A percentile compares a stretch with the other conserved stretches of the same genome.
Evolutionary conservation across 768 basidiomycete genomes (phyloP).

Genomic region (Lactifluus volemus): DNA sequence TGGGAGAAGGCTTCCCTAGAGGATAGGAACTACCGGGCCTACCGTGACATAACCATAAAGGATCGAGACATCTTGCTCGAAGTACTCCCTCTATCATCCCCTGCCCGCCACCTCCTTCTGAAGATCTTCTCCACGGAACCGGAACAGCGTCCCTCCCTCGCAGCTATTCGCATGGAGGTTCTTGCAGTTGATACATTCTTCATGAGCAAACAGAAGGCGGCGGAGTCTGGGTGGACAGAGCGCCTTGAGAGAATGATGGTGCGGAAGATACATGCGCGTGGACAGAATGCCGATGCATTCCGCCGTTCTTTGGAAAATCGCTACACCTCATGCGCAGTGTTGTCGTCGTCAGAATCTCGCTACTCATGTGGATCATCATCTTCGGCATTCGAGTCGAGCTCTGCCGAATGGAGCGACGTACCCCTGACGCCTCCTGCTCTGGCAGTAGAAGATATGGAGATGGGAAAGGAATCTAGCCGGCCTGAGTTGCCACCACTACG

Average conservation of each 20-base stretch:
- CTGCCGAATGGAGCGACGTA: background rate
- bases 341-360: background rate
- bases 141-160: slow-evolving; percentile 47
- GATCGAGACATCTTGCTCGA: background rate
- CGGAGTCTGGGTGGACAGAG: background rate
- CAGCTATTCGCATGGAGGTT: slow-evolving; percentile 50
- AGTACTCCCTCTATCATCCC: slow-evolving; percentile 25
- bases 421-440: slow-evolving; percentile 2
- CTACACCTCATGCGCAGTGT: background rate
- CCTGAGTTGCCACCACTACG: background rate
- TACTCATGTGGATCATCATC: background rate
- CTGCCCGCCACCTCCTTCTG: slow-evolving; percentile 37
- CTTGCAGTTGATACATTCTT: slow-evolving; percentile 52
- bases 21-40: background rate
- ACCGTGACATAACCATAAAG: background rate
- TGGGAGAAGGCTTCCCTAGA: background rate
- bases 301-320: background rate
- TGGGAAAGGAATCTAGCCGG: background rate
- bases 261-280: background rate
- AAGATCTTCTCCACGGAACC: slow-evolving; percentile 60
- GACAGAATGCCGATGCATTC: background rate
- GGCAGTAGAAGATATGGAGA: background rate
- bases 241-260: background rate
- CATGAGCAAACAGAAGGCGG: slow-evolving; percentile 38
- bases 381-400: slow-evolving; percentile 1